Evolutionary conservation across 768 basidiomycete species (phyloP), one percentile per base, ranked within the genome.

Genomic region (Suillus fuscotomentosus): DNA sequence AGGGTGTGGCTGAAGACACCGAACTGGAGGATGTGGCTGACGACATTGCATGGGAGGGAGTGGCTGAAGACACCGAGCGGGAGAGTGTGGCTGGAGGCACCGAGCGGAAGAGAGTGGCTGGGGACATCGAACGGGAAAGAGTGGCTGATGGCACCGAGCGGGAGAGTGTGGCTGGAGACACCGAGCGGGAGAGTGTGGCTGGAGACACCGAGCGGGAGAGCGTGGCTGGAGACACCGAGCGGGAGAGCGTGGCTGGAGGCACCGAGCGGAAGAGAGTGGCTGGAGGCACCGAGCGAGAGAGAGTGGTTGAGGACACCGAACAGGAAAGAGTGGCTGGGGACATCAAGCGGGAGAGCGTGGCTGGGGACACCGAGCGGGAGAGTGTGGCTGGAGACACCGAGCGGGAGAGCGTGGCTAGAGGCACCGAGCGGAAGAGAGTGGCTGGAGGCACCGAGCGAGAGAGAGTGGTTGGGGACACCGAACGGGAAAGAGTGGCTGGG

Each of bases 221-320:
- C 6, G 14, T 41, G 41, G 14, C 41, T 41, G 42, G 17, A 42
- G 17, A 42, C 27, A 31, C 3, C 3, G 4, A 31, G 6, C 1
- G 42, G 42, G 17, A 17, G 42, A 6, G 0, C 3, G 22, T 48
- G 47, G 47, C 13, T 48, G 5, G 22, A 48, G n/a, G 22, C n/a
- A n/a, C n/a, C 2, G 27, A 10, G 3, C 9, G 43, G 43, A 9
- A 0, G 4, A 4, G 8, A n/a, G 1, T 45, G 45, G n/a, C 11
- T 47, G 11, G 4, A 22, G 27, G 3, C 20, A 22, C 10, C 1
- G 0, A 11, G n/a, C 4, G 3, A 4, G n/a, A n/a, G 17, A 0
- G 27, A 31, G 27, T 31, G 27, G 27, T 0, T 45, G 20, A 8
- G n/a, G 8, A 45, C 43, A 9, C 0, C 5, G 17, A 2, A 1